Percentiles rank a stretch among this genome's conserved stretches.
Evolutionary conservation across 768 basidiomycete genomes (phyloP).

Genomic region (Pisolithus microcarpus): DNA sequence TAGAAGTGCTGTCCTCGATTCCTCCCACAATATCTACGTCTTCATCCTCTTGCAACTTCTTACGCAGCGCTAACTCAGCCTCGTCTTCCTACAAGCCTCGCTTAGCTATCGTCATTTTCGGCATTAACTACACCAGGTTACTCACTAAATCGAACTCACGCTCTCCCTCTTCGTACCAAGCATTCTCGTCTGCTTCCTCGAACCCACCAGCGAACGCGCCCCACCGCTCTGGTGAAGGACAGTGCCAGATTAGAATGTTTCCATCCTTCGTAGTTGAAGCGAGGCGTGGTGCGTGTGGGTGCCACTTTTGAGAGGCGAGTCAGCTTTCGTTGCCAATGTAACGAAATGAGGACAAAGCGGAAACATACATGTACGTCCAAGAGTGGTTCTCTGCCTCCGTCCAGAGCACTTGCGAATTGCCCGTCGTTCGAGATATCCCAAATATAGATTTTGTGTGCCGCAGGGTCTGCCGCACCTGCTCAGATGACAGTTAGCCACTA

Average conservation of each 20-base stretch:
- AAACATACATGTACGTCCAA: constrained; percentile 76
- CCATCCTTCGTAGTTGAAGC: constrained; percentile 79
- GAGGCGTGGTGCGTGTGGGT: constrained; percentile 69
- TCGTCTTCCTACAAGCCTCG: constrained; percentile 73
- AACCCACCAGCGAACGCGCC: constrained; percentile 98
- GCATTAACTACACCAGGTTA: constrained; percentile 4
- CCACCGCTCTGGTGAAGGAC: constrained; percentile 81
- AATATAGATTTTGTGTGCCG: constrained; percentile 91
- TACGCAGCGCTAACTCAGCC: constrained; percentile 62
- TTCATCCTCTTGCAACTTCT: constrained; percentile 81
- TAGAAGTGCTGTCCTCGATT: constrained; percentile 26
- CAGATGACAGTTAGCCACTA: not conserved
- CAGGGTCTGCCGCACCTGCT: constrained; percentile 83
- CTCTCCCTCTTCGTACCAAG: constrained; percentile 91
- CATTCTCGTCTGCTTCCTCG: constrained; percentile 96
- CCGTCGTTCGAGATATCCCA: constrained; percentile 93
- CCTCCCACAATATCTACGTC: constrained; percentile 60
- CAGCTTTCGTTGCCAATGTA: not conserved
- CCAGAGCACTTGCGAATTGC: constrained; percentile 78
- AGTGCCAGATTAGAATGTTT: constrained; percentile 80
- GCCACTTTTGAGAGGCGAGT: constrained; percentile 59
- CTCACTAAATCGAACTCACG: constrained; percentile 95
- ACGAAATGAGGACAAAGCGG: too few species aligned
- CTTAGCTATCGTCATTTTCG: not conserved
- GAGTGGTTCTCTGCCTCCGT: constrained; percentile 89